Evolutionary conservation across 768 basidiomycete species (phyloP).

Genomic region (Aureoboletus auriporus): DNA sequence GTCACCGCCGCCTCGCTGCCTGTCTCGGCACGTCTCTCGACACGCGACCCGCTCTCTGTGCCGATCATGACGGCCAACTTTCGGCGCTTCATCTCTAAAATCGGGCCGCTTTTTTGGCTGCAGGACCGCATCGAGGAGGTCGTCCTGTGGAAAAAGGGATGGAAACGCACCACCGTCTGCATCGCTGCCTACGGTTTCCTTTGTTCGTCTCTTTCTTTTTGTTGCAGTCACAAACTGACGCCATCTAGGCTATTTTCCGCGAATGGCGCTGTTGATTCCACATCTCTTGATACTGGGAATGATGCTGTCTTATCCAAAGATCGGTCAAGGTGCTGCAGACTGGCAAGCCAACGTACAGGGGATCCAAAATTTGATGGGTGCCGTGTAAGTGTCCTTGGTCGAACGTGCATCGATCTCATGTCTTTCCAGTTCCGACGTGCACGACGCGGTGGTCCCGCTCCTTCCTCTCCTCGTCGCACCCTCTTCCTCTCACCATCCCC

Average conservation of each 20-base stretch:
- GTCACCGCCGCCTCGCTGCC: slow-evolving; percentile 3
- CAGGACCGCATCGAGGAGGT: slow-evolving; percentile 87
- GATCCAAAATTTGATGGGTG: slow-evolving; percentile 90
- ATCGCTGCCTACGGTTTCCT: slow-evolving; percentile 74
- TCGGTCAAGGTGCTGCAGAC: slow-evolving; percentile 63
- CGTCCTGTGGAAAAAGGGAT: slow-evolving; percentile 74
- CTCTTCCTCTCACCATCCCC: slow-evolving; percentile 36
- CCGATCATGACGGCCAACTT: slow-evolving; percentile 65
- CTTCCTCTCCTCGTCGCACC: slow-evolving; percentile 39
- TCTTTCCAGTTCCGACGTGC: slow-evolving; percentile 51
- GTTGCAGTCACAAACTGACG: not conserved
- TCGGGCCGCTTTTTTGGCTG: slow-evolving; percentile 84
- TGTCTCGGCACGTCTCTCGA: slow-evolving; percentile 21
- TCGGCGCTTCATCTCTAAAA: slow-evolving; percentile 69
- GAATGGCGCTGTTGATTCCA: slow-evolving; percentile 66
- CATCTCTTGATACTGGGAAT: slow-evolving; percentile 57
- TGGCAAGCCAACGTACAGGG: slow-evolving; percentile 88
- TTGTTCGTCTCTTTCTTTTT: slow-evolving; percentile 48
- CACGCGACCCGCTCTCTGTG: slow-evolving; percentile 68
- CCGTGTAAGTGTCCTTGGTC: slow-evolving; percentile 46
- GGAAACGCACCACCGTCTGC: slow-evolving; percentile 70
- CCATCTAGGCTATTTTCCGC: slow-evolving; percentile 67
- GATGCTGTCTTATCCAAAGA: slow-evolving; percentile 52
- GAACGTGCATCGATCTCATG: not conserved
- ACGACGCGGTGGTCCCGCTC: slow-evolving; percentile 52